Conservation (phyloP, 805 yeast genomes). For the Metschnikowia continentalis region DNA sequence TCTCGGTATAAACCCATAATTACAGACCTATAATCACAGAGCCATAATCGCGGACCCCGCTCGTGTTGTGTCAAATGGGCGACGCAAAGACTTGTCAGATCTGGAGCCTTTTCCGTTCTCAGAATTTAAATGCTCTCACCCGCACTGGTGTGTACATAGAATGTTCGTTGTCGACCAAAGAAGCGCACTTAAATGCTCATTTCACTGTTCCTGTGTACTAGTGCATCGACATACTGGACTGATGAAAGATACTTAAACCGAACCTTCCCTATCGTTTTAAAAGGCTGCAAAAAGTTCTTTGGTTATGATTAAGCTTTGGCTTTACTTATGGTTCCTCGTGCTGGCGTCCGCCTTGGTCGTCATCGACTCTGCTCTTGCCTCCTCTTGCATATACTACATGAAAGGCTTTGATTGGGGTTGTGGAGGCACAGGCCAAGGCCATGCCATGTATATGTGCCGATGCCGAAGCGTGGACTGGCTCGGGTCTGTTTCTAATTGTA, state of each 20-base stretch:
- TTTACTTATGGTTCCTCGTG: neutral
- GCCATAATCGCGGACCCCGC: too few relatives aligned
- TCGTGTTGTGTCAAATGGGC: neutral
- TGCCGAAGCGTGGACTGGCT: conserved; percentile 18
- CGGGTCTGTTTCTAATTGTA: conserved; percentile 17
- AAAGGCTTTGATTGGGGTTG: conserved; percentile 19
- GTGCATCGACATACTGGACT: neutral
- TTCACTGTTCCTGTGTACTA: neutral
- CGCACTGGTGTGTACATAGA: neutral
- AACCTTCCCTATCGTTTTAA: neutral
- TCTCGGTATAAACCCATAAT: too few relatives aligned
- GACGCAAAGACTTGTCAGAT: neutral
- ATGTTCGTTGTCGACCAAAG: neutral
- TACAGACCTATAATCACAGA: too few relatives aligned
- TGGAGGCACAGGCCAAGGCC: conserved; percentile 20
- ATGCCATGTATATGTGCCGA: conserved; percentile 17
- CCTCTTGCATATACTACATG: conserved; percentile 18
- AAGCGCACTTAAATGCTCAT: conserved; percentile 2
- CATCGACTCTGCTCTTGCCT: conserved; percentile 17
- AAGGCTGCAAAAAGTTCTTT: neutral
- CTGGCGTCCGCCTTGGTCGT: conserved; percentile 12
- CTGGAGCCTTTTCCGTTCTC: neutral
- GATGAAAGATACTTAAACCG: neutral
- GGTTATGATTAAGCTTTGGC: neutral
- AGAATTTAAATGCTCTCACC: conserved; percentile 1